A percentile compares a stretch with the other conserved stretches of the same genome.
Evolutionary conservation across 495 filamentous ascomycete species (phyloP).

Genomic region (Aspergillus indologenus): DNA sequence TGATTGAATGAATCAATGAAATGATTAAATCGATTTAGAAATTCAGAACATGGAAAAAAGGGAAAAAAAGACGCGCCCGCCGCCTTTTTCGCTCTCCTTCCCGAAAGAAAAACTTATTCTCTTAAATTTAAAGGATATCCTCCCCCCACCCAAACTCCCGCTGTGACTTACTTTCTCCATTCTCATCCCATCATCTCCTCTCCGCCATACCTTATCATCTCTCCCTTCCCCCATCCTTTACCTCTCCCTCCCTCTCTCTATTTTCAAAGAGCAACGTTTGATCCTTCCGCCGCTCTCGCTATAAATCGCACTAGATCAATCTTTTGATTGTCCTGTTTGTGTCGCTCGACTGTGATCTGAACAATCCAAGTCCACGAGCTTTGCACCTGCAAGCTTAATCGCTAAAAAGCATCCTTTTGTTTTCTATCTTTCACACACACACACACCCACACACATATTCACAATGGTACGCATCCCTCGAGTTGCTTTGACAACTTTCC

Average conservation of each 20-base stretch:
- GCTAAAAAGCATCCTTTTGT: conserved; percentile 22
- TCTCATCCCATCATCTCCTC: not conserved
- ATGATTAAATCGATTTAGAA: conserved; percentile 12
- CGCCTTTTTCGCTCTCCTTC: conserved; percentile 7
- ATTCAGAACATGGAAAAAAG: conserved; percentile 18
- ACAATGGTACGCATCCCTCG: conserved; percentile 15
- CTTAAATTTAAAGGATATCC: conserved; percentile 21
- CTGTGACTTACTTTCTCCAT: conserved; percentile 20
- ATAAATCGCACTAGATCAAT: conserved; percentile 8
- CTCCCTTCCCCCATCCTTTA: conserved; percentile 13
- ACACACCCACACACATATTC: conserved; percentile 15
- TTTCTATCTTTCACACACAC: conserved; percentile 15
- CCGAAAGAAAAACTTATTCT: conserved; percentile 8
- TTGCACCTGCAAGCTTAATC: conserved; percentile 3
- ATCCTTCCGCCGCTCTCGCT: conserved; percentile 13
- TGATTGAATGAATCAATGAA: not conserved
- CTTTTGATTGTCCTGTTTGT: conserved; percentile 15
- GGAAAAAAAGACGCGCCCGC: conserved; percentile 4
- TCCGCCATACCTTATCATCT: not conserved
- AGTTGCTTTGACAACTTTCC: conserved; percentile 15
- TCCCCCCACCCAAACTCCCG: conserved; percentile 20
- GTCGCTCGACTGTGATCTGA: not conserved
- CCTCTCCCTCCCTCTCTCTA: conserved; percentile 11
- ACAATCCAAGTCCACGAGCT: conserved; percentile 8
- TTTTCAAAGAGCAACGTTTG: not conserved